Base-by-base conservation (phyloP, 2,329 filamentous ascomycete genomes). In the Teratosphaeria nubilosa region DNA sequence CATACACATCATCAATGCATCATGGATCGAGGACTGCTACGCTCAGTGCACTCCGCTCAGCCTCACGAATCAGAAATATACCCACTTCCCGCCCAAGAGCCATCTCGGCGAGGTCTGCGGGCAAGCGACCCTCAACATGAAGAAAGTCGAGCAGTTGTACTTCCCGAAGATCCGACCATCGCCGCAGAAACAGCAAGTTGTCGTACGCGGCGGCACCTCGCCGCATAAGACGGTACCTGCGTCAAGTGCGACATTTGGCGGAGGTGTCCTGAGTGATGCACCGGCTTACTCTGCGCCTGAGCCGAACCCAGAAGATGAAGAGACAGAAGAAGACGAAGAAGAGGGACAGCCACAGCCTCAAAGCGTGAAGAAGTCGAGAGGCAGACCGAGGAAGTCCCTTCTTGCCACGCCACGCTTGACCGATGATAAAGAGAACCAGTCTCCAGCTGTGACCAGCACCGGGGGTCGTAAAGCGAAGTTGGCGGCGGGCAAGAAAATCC, bases 11-110 rank as follows among this genome's bases (percentile, higher is more conserved):
- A 78, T 96, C 66, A 99, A 97, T 71, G 94, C 99, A 70, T 80
- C 99, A 0, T 99, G 94, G 94, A 81, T 99, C 52, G 94, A 99
- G 73, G 94, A 99, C 69, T 95, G 91, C 73, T 99, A 97, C 69
- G 90, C 92, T 1, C 90, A 88, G 70, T 96, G 91, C 76, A 82
- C 88, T 68, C 77, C 87, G 59, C 87, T 90, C 70, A 82, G 83
- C 0, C 76, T 91, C 24, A 87, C 87, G 3, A 83, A 88, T 55
- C 78, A 82, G 9, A 86, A 87, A 62, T 99, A 95, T 70, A 90
- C 82, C 0, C 86, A 91, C 69, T 99, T 97, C 64, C 94, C 94
- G 16, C 81, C 82, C 11, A 83, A 91, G 58, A 97, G 92, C 1
- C 97, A 99, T 70, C 80, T 99, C 5, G 88, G 91, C 55, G 94